A percentile compares a stretch with the other conserved stretches of the same genome.
Conservation (phyloP, 345 rosid genomes). For the Cochlearia excelsa region DNA sequence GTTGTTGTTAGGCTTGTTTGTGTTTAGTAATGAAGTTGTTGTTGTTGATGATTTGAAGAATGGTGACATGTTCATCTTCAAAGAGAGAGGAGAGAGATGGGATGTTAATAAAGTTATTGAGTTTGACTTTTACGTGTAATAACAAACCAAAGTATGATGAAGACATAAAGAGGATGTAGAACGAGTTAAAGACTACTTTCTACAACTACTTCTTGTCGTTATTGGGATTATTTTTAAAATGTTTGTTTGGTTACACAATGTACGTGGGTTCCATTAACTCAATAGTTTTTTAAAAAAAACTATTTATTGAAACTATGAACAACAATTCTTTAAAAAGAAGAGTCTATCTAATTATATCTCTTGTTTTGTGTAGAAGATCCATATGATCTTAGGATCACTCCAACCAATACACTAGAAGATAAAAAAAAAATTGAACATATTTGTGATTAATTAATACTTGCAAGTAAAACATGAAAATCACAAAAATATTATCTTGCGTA, state of each 20-base stretch:
- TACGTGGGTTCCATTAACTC: too few relatives aligned
- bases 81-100: conserved; percentile 16
- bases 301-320: not conserved
- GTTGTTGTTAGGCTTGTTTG: conserved; percentile 18
- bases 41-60: conserved; percentile 44
- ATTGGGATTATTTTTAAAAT: conserved; percentile 5
- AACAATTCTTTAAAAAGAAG: not conserved
- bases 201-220: not conserved
- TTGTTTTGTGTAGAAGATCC: conserved; percentile 22
- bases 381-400: conserved; percentile 3
- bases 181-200: too few relatives aligned
- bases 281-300: too few relatives aligned
- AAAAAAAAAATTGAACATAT: not conserved
- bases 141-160: conserved; percentile 18
- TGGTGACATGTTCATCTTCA: conserved; percentile 37
- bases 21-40: conserved; percentile 4
- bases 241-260: conserved; percentile 4
- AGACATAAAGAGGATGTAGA: conserved; percentile 14
- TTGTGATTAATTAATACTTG: not conserved
- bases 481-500: too few relatives aligned
- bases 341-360: not conserved
- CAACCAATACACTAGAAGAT: not conserved
- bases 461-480: not conserved
- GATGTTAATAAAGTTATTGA: conserved; percentile 32
- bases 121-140: conserved; percentile 31